Conservation (phyloP, 768 basidiomycete genomes). For the Lentinula aciculospora region DNA sequence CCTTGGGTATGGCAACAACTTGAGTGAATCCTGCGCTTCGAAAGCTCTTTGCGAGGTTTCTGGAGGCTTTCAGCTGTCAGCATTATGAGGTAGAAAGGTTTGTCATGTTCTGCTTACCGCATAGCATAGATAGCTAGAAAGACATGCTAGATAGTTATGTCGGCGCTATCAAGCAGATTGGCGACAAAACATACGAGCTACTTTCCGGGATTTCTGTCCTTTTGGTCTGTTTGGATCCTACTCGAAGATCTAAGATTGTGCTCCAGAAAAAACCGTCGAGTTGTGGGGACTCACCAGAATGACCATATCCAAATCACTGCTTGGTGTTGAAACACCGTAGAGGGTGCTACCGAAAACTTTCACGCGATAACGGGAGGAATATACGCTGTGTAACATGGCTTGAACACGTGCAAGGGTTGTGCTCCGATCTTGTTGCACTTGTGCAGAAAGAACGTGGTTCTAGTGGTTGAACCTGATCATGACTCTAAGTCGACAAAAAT, state of each 20-base stretch:
- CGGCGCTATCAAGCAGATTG: background rate
- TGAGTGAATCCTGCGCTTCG: slow-evolving; percentile 26
- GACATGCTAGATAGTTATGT: background rate
- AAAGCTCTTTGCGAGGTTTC: slow-evolving; percentile 25
- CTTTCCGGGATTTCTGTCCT: slow-evolving; percentile 13
- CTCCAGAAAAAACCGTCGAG: slow-evolving; percentile 3
- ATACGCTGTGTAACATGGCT: slow-evolving; percentile 19
- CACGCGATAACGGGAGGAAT: slow-evolving; percentile 27
- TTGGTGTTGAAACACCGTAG: slow-evolving; percentile 35
- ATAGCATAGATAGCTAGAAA: background rate
- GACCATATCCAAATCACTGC: slow-evolving; percentile 48
- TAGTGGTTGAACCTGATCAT: background rate
- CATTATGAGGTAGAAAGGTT: background rate
- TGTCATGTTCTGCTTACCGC: slow-evolving; percentile 1
- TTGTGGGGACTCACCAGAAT: slow-evolving; percentile 48
- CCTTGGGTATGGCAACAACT: slow-evolving; percentile 22
- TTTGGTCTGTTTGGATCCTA: slow-evolving; percentile 25
- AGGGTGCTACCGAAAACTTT: slow-evolving; percentile 43
- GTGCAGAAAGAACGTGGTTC: background rate
- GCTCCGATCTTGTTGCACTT: background rate
- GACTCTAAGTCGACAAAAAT: background rate
- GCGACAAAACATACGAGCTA: background rate
- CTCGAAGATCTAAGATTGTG: background rate
- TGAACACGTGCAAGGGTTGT: slow-evolving; percentile 14
- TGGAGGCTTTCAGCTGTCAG: slow-evolving; percentile 6